A percentile compares a stretch with the other conserved stretches of the same genome.
phyloP scores from a whole-genome alignment of 23 red algal genomes.

The Gracilaria gracilis region DNA sequence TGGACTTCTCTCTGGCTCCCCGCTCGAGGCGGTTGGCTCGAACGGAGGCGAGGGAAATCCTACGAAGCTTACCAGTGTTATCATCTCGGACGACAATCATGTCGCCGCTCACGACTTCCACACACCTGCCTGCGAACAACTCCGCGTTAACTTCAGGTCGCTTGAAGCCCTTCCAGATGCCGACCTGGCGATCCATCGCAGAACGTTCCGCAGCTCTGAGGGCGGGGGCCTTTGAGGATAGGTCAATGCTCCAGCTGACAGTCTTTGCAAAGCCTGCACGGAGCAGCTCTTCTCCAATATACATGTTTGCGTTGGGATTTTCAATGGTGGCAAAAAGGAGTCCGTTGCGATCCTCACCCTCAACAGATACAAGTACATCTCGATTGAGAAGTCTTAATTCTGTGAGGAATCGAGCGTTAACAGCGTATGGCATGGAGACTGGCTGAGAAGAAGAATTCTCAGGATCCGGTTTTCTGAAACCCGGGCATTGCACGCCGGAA shows the following conservation, averaged over 20 bases:
- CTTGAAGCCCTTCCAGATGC: constrained; percentile 83
- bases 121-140: constrained; percentile 55
- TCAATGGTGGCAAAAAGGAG: constrained; percentile 68
- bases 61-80: constrained; percentile 32
- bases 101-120: constrained; percentile 77
- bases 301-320: constrained; percentile 58
- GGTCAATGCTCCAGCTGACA: constrained; percentile 84
- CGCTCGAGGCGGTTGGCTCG: constrained; percentile 69
- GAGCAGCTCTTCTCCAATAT: constrained; percentile 89
- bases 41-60: constrained; percentile 76
- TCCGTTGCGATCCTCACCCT: constrained; percentile 76
- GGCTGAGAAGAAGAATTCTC: constrained; percentile 29
- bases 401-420: constrained; percentile 84
- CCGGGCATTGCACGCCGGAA: constrained; percentile 83
- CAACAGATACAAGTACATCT: constrained; percentile 67
- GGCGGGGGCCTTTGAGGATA: constrained; percentile 31
- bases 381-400: constrained; percentile 79
- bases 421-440: constrained; percentile 78
- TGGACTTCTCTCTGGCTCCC: constrained; percentile 45
- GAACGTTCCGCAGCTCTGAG: constrained; percentile 75
- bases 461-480: constrained; percentile 72
- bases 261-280: constrained; percentile 80
- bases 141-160: constrained; percentile 38
- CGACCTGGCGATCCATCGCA: constrained; percentile 80
- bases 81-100: constrained; percentile 77